Evolutionary conservation across 2,329 filamentous ascomycete species (phyloP), one percentile per base, ranked within the genome.

Genomic region (Albifimbria verrucaria): DNA sequence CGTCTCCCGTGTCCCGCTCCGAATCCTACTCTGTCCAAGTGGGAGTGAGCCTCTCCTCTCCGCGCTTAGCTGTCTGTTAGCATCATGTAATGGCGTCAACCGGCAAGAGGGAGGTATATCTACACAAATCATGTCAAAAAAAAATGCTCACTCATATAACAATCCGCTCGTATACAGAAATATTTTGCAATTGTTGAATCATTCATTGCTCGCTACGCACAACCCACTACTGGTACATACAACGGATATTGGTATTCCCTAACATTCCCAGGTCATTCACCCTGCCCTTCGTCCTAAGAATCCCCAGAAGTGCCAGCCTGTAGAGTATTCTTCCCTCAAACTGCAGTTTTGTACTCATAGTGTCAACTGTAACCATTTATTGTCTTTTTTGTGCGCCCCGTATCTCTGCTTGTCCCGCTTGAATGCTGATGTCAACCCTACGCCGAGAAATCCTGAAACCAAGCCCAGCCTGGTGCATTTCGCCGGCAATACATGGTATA

Each of bases 391-490:
- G 32, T 39, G 18, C 32, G 32, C 32, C 32, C 32, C 32, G 12
- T 63, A 54, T 59, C 59, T 57, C 56, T 59, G 51, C 62, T 57
- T 57, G 53, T 62, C 54, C 55, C 32, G 32, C 32, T 39, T 39
- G 32, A 39, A 39, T 39, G 32, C 32, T 17, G 15, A 45, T 45
- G 47, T 24, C 49, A 53, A 52, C 50, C 58, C 52, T 50, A 58
- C 59, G 51, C 60, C 59, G 54, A 12, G n/a, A n/a, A n/a, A 17
- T 20, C n/a, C 32, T 56, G 62, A 62, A 69, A 66, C 67, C 64
- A 65, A 67, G 62, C 55, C 68, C 67, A 65, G 67, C 68, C 66
- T 51, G 60, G 67, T 67, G 59, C 56, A 53, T 49, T 57, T 54
- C 57, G 53, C 57, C 57, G 46, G 58, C 57, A 53, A 44, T 47